Percentiles rank a stretch among this genome's conserved stretches.
Evolutionary conservation across 305 asterid species (phyloP).

Genomic region (Rubia peregrina): DNA sequence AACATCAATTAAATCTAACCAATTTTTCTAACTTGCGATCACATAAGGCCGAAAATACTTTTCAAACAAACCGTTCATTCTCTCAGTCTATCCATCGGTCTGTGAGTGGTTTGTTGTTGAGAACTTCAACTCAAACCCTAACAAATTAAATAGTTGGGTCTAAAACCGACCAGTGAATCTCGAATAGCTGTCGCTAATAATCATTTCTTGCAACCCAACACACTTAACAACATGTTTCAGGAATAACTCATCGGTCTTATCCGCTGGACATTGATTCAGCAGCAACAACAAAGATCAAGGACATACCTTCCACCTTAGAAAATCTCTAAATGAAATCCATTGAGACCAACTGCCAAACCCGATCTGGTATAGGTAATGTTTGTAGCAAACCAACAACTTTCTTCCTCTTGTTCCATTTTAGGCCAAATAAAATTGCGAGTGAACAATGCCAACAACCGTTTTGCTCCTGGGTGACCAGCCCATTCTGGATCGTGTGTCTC

Average conservation of each 20-base stretch:
- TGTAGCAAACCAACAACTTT: background rate
- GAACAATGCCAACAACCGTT: background rate
- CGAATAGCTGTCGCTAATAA: background rate
- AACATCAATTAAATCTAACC: background rate
- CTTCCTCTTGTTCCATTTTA: background rate
- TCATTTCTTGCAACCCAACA: background rate
- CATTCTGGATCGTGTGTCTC: background rate
- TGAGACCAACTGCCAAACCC: background rate
- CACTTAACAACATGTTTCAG: background rate
- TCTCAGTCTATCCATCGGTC: background rate
- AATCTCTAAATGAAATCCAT: conserved; percentile 6
- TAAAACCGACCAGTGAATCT: background rate
- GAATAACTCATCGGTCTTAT: background rate
- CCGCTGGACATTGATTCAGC: background rate
- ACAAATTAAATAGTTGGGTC: background rate
- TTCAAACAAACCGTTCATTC: background rate
- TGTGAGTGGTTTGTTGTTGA: background rate
- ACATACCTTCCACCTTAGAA: background rate
- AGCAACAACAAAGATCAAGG: background rate
- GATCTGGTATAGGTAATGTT: background rate
- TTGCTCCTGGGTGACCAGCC: background rate
- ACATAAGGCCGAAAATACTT: background rate
- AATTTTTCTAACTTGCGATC: background rate
- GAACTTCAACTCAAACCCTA: background rate
- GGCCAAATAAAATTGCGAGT: background rate